Conservation (phyloP, 805 yeast genomes). For the Lipomyces kockii region DNA sequence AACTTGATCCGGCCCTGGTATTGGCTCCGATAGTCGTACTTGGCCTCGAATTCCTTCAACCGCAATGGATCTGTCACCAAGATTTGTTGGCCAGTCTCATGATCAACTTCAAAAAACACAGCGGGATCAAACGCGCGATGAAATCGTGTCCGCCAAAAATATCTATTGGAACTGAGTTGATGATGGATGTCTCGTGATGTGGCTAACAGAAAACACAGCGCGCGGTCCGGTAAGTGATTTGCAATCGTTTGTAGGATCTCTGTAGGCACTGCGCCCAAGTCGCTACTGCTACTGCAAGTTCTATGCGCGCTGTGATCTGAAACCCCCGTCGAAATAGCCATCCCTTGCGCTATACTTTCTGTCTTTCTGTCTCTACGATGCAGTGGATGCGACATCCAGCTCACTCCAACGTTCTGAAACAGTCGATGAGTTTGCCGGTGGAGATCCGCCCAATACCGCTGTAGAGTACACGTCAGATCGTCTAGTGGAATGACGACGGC, state of each 20-base stretch:
- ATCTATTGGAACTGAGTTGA: constrained; percentile 13
- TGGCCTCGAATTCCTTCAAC: constrained; percentile 3
- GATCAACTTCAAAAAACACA: constrained; percentile 6
- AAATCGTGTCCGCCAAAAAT: constrained; percentile 30
- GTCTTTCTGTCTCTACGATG: not conserved
- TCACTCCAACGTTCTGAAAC: too few relatives aligned
- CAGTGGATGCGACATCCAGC: too few relatives aligned
- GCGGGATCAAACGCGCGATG: constrained; percentile 25
- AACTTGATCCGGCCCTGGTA: constrained; percentile 18
- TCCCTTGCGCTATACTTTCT: not conserved
- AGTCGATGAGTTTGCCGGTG: too few relatives aligned
- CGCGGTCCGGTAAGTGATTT: constrained; percentile 19
- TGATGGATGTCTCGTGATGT: constrained; percentile 15
- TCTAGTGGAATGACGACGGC: too few relatives aligned
- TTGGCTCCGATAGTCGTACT: constrained; percentile 23
- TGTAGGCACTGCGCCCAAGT: constrained; percentile 20
- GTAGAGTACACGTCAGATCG: too few relatives aligned
- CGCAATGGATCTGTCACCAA: not conserved
- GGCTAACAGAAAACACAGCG: constrained; percentile 10
- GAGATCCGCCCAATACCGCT: too few relatives aligned
- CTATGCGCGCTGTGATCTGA: not conserved
- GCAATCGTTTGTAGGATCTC: constrained; percentile 33
- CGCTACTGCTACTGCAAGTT: not conserved
- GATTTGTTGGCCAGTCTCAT: not conserved
- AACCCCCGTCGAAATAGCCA: not conserved